Conservation (phyloP, 495 filamentous ascomycete genomes). For the Tuber brumale region DNA sequence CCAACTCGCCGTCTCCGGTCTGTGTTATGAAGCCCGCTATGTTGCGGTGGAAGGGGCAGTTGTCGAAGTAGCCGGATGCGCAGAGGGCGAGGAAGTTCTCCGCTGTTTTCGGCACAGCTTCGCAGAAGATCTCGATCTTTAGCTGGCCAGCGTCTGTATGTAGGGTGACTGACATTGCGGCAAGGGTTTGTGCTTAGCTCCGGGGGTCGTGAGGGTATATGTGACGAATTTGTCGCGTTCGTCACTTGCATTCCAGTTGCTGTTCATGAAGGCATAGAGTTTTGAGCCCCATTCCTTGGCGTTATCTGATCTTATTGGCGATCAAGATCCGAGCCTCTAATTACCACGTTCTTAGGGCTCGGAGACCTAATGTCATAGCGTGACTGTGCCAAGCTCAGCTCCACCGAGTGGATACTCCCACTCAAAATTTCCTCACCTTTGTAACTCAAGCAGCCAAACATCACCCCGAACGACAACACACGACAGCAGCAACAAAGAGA, state of each 20-base stretch:
- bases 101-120: slow-evolving; percentile 83
- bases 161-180: slow-evolving; percentile 60
- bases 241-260: neutral
- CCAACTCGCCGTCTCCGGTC: slow-evolving; percentile 69
- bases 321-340: neutral
- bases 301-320: neutral
- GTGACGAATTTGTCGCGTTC: neutral
- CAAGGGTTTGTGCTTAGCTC: neutral
- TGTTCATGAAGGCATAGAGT: neutral
- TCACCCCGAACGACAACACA: slow-evolving; percentile 30
- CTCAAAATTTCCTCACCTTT: slow-evolving; percentile 25
- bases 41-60: slow-evolving; percentile 79
- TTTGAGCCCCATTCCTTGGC: neutral
- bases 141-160: slow-evolving; percentile 86
- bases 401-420: slow-evolving; percentile 21
- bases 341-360: slow-evolving; percentile 11
- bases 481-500: slow-evolving; percentile 20
- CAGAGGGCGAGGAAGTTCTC: slow-evolving; percentile 96
- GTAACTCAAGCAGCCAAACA: slow-evolving; percentile 15
- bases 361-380: slow-evolving; percentile 19
- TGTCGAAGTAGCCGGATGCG: slow-evolving; percentile 78
- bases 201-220: neutral
- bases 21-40: slow-evolving; percentile 91
- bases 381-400: slow-evolving; percentile 17
- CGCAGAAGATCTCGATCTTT: slow-evolving; percentile 95